These are phyloP conservation scores for Euphorbia celastroides DNA, from an alignment of 441 rosid genomes.

Conservation along the genomic window DNA sequence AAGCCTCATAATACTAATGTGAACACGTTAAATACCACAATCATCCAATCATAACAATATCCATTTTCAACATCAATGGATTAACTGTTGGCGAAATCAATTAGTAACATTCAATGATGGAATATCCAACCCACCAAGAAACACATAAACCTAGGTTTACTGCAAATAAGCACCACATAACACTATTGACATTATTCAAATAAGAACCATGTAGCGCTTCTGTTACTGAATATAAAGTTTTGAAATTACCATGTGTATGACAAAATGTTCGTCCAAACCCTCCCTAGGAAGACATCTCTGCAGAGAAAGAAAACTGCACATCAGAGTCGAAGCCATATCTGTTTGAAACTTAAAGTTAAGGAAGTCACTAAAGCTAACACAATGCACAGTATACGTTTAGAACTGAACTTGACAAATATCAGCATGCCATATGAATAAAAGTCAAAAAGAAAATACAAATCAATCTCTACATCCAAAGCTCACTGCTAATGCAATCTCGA, in stretches of 20 bases:
- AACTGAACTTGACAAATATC: neutral
- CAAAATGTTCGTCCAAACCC: constrained; percentile 82
- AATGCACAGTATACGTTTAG: neutral
- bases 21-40: neutral
- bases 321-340: no score
- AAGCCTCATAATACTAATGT: neutral
- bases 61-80: neutral
- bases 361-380: neutral
- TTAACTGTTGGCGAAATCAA: neutral
- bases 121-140: neutral
- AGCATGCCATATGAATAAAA: neutral
- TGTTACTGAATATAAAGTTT: neutral
- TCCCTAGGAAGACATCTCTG: constrained; percentile 92
- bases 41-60: neutral
- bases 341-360: no score
- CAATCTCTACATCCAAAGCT: no score
- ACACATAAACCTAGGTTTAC: neutral
- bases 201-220: neutral
- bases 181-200: neutral
- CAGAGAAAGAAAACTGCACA: constrained; percentile 16
- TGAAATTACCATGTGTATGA: constrained; percentile 71
- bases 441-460: neutral
- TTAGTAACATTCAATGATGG: neutral
- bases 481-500: neutral
- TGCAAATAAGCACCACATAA: neutral